A percentile compares a stretch with the other conserved stretches of the same genome.
Evolutionary conservation across 108 stramenopile species (phyloP).

Genomic region (Nannochloropsis oceanica): DNA sequence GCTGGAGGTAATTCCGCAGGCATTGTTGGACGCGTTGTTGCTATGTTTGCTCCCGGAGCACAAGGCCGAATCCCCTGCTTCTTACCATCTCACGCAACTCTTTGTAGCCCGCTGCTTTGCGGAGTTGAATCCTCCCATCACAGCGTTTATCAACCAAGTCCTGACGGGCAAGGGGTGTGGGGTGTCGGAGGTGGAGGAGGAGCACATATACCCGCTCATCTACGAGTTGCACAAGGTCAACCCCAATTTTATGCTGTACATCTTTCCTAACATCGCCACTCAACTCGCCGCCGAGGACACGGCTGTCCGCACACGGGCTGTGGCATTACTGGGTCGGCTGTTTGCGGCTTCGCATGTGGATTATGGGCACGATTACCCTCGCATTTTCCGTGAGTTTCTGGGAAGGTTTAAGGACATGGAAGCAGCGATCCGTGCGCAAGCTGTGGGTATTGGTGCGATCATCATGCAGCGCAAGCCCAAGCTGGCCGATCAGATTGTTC

Average conservation of each 20-base stretch:
- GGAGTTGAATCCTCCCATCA: slow-evolving; percentile 12
- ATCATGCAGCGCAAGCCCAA: slow-evolving; percentile 14
- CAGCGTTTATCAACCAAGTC: slow-evolving; percentile 3
- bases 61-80: slow-evolving; percentile 14
- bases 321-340: slow-evolving; percentile 14
- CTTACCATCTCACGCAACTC: slow-evolving; percentile 15
- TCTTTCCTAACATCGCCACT: slow-evolving; percentile 14
- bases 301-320: slow-evolving; percentile 12
- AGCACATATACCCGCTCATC: slow-evolving; percentile 18
- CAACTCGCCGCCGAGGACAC: slow-evolving; percentile 22
- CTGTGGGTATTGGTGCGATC: background rate
- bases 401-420: slow-evolving; percentile 24
- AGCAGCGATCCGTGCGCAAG: background rate
- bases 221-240: slow-evolving; percentile 34
- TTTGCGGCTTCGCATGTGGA: slow-evolving; percentile 23
- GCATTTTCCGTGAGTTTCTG: slow-evolving; percentile 16
- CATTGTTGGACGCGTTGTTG: slow-evolving; percentile 31
- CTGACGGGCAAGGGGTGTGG: slow-evolving; percentile 10
- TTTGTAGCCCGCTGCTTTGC: background rate
- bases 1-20: slow-evolving; percentile 23
- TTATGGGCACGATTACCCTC: slow-evolving; percentile 10
- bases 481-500: background rate
- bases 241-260: slow-evolving; percentile 14
- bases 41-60: slow-evolving; percentile 25
- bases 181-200: slow-evolving; percentile 8